Evolutionary conservation across 768 basidiomycete genomes (phyloP).

Genomic region (Clavaria fumosa): DNA sequence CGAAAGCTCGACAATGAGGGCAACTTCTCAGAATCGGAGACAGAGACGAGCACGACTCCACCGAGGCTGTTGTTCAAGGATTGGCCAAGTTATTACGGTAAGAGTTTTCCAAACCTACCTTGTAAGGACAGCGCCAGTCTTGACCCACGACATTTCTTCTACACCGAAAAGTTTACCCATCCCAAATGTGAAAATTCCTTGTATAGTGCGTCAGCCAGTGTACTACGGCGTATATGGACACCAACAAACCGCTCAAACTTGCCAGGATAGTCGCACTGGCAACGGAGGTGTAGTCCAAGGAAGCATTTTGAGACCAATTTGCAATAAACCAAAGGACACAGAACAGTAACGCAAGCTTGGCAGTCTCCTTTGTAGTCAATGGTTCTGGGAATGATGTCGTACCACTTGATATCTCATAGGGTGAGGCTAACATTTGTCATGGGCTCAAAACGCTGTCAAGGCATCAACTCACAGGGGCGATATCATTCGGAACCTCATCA

Average conservation of each 20-base stretch:
- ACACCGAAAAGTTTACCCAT: conserved; percentile 73
- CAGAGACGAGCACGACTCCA: conserved; percentile 79
- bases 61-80: conserved; percentile 36
- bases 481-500: too few species aligned
- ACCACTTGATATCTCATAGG: too few species aligned
- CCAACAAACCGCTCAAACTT: conserved; percentile 65
- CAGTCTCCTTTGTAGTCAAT: conserved; percentile 56
- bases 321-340: conserved; percentile 89
- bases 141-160: conserved; percentile 57
- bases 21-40: conserved; percentile 51
- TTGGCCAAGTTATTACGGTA: neutral
- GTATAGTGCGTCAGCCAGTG: neutral
- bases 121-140: conserved; percentile 60
- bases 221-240: neutral
- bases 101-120: conserved; percentile 35
- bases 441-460: too few species aligned
- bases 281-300: conserved; percentile 82
- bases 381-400: too few species aligned
- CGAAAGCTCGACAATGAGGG: conserved; percentile 10
- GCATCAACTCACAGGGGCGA: too few species aligned
- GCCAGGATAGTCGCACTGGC: conserved; percentile 84
- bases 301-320: conserved; percentile 81
- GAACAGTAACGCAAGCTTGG: conserved; percentile 61
- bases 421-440: too few species aligned
- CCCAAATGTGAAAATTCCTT: conserved; percentile 87